Base-by-base conservation (phyloP, 148 eudicot species). In the Chenopodium quinoa region DNA sequence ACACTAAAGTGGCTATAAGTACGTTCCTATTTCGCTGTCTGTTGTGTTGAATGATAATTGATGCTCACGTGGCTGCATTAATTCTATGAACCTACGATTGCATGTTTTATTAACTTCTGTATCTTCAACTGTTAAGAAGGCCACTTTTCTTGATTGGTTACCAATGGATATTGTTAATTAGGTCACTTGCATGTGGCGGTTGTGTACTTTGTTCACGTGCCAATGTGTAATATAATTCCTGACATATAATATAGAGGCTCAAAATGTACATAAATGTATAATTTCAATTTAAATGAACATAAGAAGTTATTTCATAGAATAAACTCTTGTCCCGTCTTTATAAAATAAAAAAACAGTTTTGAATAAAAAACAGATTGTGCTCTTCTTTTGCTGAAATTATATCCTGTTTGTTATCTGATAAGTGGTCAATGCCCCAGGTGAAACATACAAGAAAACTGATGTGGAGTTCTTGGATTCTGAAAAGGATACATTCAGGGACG, bases 1-100 rank as follows among this genome's bases (percentile, higher is more conserved):
- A 94, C 81, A 88, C 99, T 75, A 97, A 90, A 76, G 71, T 85
- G 84, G 99, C 98, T 66, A 90, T 97, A 90, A 94, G 99, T 97
- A 73, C 75, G 99, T 87, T 81, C 81, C 78, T 76, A 19, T 58
- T 85, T 47, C 14, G 77, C 20, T 73, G 17, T 62, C 17, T 31
- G 31, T 77, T 62, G 11, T 68, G 20, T 77, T 62, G 20, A 19
- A 54, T 20, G 19, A 31, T 5, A 14, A 66, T 27, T 80, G n/a
- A 9, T 70, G 22, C 71, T 75, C 72, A 40, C 13, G 9, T 19
- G 20, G 25, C 31, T 63, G 56, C 4, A 75, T 77, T 37, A 60
- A 63, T 47, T 75, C 20, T 48, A 14, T 20, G 37, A 4, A 66
- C 11, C 3, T 66, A 66, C 20, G 0, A 0, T 66, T 66, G 19